These are phyloP conservation scores for Tetrapyrgos nigripes DNA, from an alignment of 1,284 basidiomycete species.

Conservation along the genomic window DNA sequence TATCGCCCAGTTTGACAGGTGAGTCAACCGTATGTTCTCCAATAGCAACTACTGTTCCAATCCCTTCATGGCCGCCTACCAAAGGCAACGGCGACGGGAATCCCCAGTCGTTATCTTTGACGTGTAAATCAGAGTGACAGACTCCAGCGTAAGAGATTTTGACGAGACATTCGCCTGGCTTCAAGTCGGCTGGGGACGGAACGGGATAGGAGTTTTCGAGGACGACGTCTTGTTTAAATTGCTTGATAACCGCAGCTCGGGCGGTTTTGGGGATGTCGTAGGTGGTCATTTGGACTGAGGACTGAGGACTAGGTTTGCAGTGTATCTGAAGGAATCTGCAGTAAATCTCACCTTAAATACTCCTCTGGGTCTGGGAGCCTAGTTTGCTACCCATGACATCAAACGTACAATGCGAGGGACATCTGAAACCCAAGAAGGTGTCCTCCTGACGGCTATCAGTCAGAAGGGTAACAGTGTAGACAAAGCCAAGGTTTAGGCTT, in stretches of 20 bases:
- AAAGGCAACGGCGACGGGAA: slow-evolving; percentile 56
- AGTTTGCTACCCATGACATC: no score
- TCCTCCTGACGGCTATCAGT: no score
- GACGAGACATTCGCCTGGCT: slow-evolving; percentile 71
- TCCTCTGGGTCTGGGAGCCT: no score
- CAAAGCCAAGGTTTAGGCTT: no score
- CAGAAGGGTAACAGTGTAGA: no score
- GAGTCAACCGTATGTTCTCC: slow-evolving; percentile 56
- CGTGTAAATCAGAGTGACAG: slow-evolving; percentile 56
- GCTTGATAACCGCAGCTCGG: slow-evolving; percentile 53
- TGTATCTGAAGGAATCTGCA: no score
- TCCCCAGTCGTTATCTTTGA: slow-evolving; percentile 62
- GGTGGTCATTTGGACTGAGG: background rate
- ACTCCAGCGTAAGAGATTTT: slow-evolving; percentile 65
- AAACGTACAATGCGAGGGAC: no score
- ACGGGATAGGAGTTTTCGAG: slow-evolving; percentile 53
- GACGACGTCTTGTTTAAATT: slow-evolving; percentile 38
- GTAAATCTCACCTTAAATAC: no score
- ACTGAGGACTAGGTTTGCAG: background rate
- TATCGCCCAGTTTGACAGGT: slow-evolving; percentile 62
- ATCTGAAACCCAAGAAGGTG: no score
- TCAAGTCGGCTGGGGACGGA: slow-evolving; percentile 60
- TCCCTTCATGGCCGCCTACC: slow-evolving; percentile 77
- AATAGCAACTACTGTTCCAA: slow-evolving; percentile 70
- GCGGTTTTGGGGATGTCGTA: slow-evolving; percentile 52